Conservation (phyloP, 495 filamentous ascomycete species). For the Collariella sp. region DNA sequence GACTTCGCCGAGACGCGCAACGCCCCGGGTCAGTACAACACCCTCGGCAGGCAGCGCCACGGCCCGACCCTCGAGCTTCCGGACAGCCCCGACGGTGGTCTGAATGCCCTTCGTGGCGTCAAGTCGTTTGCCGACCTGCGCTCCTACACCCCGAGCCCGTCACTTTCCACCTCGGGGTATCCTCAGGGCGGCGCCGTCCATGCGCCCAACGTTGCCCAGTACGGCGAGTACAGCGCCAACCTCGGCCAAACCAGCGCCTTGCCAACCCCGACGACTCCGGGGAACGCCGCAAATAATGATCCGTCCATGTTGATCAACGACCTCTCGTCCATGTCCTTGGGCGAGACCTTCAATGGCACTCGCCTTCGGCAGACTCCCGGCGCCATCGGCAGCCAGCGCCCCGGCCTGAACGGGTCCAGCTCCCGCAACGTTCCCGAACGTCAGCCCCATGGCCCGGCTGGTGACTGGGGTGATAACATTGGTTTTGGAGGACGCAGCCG, state of each 20-base stretch:
- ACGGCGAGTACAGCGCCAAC: constrained; percentile 33
- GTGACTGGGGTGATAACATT: constrained; percentile 58
- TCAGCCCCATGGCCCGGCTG: constrained; percentile 71
- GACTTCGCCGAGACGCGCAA: constrained; percentile 89
- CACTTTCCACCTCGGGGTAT: constrained; percentile 61
- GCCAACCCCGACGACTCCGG: constrained; percentile 29
- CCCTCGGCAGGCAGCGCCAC: constrained; percentile 60
- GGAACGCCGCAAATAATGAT: constrained; percentile 54
- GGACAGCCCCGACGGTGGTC: constrained; percentile 61
- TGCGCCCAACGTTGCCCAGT: constrained; percentile 56
- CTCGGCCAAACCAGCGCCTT: constrained; percentile 33
- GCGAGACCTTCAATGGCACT: constrained; percentile 53
- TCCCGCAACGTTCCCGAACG: constrained; percentile 65
- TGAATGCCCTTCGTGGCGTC: constrained; percentile 63
- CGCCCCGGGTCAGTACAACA: constrained; percentile 58
- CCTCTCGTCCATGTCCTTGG: constrained; percentile 52
- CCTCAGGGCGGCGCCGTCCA: constrained; percentile 26
- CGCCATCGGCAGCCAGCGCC: constrained; percentile 80
- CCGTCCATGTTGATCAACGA: constrained; percentile 50
- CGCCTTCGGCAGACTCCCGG: constrained; percentile 45
- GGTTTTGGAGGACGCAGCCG: constrained; percentile 60
- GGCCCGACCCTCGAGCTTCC: constrained; percentile 72
- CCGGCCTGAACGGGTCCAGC: constrained; percentile 54
- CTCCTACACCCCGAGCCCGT: constrained; percentile 90
- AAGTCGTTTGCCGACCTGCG: constrained; percentile 96